Evolutionary conservation across 495 filamentous ascomycete species (phyloP).

Genomic region (Penicillium manginii): DNA sequence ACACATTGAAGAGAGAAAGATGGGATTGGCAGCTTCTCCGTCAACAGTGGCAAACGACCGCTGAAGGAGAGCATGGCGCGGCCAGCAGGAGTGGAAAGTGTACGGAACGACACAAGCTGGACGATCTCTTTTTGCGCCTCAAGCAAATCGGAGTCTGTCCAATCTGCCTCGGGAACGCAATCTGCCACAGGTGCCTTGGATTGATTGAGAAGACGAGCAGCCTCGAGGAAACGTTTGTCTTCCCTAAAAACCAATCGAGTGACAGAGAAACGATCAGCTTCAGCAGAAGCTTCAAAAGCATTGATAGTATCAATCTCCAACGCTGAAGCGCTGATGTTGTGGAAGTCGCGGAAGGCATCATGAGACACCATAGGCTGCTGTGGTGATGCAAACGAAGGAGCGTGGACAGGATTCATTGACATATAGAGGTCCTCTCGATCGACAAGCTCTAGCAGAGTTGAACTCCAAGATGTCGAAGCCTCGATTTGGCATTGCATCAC

Average conservation of each 20-base stretch:
- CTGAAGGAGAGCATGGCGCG: conserved; percentile 84
- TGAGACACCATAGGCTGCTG: conserved; percentile 58
- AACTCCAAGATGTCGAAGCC: conserved; percentile 77
- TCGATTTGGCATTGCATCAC: conserved; percentile 79
- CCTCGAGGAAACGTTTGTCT: conserved; percentile 85
- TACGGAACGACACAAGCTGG: conserved; percentile 80
- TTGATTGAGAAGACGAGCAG: conserved; percentile 75
- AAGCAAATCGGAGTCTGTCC: conserved; percentile 83
- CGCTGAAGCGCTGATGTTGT: conserved; percentile 65
- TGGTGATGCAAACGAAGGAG: conserved; percentile 35
- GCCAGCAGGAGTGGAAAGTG: conserved; percentile 83
- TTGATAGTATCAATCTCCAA: conserved; percentile 61
- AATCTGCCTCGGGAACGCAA: conserved; percentile 73
- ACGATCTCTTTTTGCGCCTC: conserved; percentile 92
- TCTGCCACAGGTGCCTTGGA: conserved; percentile 74
- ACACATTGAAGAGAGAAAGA: conserved; percentile 87
- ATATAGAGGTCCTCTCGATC: conserved; percentile 79
- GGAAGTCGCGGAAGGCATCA: conserved; percentile 72
- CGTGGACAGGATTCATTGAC: conserved; percentile 56
- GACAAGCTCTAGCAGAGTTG: conserved; percentile 71
- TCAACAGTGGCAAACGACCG: conserved; percentile 79
- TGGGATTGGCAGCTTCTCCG: conserved; percentile 82
- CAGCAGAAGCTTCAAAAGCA: conserved; percentile 67
- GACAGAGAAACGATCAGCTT: conserved; percentile 78
- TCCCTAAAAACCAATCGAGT: conserved; percentile 87